phyloP scores from a whole-genome alignment of 345 rosid genomes.

The Adansonia digitata region DNA sequence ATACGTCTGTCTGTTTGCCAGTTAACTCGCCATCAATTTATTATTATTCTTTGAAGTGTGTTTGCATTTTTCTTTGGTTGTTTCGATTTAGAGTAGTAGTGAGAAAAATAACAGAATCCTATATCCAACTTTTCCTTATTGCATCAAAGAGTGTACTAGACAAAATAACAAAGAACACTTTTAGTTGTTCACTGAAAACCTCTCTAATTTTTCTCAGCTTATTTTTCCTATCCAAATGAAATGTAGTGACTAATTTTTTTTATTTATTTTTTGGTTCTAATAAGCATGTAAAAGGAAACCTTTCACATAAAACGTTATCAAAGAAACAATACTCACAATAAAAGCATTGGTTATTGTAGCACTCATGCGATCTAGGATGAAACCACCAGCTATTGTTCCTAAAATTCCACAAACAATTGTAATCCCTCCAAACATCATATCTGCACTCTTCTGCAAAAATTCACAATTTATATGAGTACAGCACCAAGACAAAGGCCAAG shows the following conservation, averaged over 20 bases:
- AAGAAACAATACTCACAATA: constrained; percentile 44
- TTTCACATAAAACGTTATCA: not conserved
- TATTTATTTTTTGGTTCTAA: not conserved
- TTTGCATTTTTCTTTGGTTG: not conserved
- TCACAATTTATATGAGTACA: not conserved
- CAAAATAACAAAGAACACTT: not conserved
- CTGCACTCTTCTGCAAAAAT: constrained; percentile 57
- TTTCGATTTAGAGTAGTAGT: not conserved
- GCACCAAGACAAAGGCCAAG: not conserved
- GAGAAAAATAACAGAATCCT: not conserved
- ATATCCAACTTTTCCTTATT: not conserved
- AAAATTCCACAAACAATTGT: constrained; percentile 80
- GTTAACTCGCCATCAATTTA: not conserved
- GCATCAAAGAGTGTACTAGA: not conserved
- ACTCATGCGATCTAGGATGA: constrained; percentile 57
- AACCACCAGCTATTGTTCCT: constrained; percentile 82
- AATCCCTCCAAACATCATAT: constrained; percentile 85
- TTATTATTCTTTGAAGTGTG: not conserved
- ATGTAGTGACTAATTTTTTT: not conserved
- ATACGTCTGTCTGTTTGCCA: not conserved
- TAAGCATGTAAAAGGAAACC: not conserved
- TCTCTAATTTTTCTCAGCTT: not conserved
- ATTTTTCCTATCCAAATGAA: not conserved
- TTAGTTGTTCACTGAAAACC: not conserved
- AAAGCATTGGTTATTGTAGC: constrained; percentile 83